Base-by-base conservation (phyloP, 2,329 filamentous ascomycete genomes). In the Xylaria sp. region DNA sequence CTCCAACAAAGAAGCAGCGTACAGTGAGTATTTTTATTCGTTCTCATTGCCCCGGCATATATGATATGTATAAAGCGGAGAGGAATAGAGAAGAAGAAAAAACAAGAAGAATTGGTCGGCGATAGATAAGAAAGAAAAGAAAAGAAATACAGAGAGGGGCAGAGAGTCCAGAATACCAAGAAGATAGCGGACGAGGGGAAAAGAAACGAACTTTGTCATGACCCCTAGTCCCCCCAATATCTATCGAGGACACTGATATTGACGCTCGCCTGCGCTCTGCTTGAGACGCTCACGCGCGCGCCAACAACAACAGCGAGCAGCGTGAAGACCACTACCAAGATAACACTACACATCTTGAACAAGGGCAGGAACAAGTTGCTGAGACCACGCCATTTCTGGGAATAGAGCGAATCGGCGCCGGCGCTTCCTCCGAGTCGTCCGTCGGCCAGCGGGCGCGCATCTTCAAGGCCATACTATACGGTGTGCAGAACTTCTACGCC, bases 401-500 rank as follows among this genome's bases (percentile, higher is more conserved):
- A 80, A 80, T 89, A 96, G 91, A 91, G 80, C 89, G 90, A 76
- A 85, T 86, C 75, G 80, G 81, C 66, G 81, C 85, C 4, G 31
- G 85, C 75, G 79, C 77, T 67, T 80, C 82, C 67, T 80, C 85
- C 33, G 58, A 57, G 27, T 23, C 54, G 10, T 6, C 85, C 46
- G 65, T 71, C 66, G 85, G 87, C 75, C 85, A 87, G 77, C 86
- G 85, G 72, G 89, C 87, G 53, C 93, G 91, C 77, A 74, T 96
- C 64, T 80, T 92, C 76, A 94, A 97, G 82, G 91, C 91, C 27
- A 77, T 85, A 31, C 80, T 99, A 58, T 99, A 99, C 80, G 94
- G 89, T 19, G 78, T 95, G 53, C 95, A 99, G 81, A 96, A 95
- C 69, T 98, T 98, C 77, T 99, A 99, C 77, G 96, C 93, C 47